phyloP scores from a whole-genome alignment of 345 rosid species.

The Lepidium aucheri region DNA sequence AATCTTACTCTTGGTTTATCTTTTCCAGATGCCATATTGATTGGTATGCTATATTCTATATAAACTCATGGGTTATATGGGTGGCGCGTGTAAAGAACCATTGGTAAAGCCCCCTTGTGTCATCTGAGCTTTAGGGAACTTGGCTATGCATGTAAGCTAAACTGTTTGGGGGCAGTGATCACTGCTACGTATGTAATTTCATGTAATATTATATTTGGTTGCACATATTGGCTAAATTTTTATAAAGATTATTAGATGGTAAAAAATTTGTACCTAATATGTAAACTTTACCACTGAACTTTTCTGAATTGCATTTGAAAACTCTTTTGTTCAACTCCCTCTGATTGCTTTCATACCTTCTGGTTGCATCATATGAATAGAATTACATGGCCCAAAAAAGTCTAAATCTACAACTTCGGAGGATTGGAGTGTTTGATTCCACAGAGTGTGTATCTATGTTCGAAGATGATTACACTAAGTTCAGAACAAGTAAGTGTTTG shows the following conservation, averaged over 20 bases:
- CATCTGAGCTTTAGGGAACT: slow-evolving; percentile 2
- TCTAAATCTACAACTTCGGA: slow-evolving; percentile 58
- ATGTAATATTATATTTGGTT: background rate
- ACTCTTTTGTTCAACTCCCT: background rate
- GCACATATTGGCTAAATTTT: background rate
- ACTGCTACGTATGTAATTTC: background rate
- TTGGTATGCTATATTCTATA: background rate
- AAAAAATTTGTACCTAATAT: background rate
- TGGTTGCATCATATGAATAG: slow-evolving; percentile 37
- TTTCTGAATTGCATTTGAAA: background rate
- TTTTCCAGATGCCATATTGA: slow-evolving; percentile 15
- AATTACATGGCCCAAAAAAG: slow-evolving; percentile 74
- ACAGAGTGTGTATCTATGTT: slow-evolving; percentile 58
- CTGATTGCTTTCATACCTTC: background rate
- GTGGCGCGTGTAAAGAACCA: background rate
- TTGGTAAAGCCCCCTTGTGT: background rate
- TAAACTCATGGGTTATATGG: background rate
- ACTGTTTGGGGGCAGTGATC: background rate
- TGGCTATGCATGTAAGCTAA: background rate
- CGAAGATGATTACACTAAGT: slow-evolving; percentile 52
- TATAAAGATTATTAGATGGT: slow-evolving; percentile 1
- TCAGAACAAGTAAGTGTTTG: slow-evolving; percentile 57
- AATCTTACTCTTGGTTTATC: background rate
- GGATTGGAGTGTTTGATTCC: slow-evolving; percentile 47
- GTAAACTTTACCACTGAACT: background rate